phyloP scores from a whole-genome alignment of 1,139 yeast genomes.

The Zygosaccharomyces sapae region DNA sequence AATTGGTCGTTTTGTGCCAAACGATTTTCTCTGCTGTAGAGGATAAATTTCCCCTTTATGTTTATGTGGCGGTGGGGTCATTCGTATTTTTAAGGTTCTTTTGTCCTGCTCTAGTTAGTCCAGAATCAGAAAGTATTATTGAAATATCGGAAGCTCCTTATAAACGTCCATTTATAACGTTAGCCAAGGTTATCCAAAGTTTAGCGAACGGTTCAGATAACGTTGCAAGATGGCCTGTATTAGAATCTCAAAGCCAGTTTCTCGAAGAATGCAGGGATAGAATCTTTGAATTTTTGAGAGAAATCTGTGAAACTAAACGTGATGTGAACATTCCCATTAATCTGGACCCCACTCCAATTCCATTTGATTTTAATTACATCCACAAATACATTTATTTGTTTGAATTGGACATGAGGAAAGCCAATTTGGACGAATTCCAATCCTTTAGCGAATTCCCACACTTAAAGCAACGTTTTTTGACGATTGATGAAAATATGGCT shows the following conservation, averaged over 20 bases:
- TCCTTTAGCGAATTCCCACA: slow-evolving; percentile 26
- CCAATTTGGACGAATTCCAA: slow-evolving; percentile 33
- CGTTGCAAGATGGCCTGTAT: slow-evolving; percentile 57
- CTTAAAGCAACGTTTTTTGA: slow-evolving; percentile 25
- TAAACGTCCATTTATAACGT: slow-evolving; percentile 69
- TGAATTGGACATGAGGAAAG: slow-evolving; percentile 50
- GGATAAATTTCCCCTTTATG: slow-evolving; percentile 59
- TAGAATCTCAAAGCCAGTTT: slow-evolving; percentile 43
- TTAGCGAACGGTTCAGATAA: slow-evolving; percentile 75
- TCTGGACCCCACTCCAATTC: slow-evolving; percentile 15
- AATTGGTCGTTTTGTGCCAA: slow-evolving; percentile 70
- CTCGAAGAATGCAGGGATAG: slow-evolving; percentile 44
- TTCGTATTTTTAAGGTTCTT: slow-evolving; percentile 78
- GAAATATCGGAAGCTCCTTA: slow-evolving; percentile 43
- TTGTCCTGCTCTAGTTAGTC: slow-evolving; percentile 90
- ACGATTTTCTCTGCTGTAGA: slow-evolving; percentile 64
- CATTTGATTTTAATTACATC: slow-evolving; percentile 50
- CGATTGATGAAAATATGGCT: slow-evolving; percentile 36
- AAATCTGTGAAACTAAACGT: slow-evolving; percentile 32
- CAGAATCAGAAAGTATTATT: slow-evolving; percentile 61
- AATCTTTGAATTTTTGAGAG: slow-evolving; percentile 47
- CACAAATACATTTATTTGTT: slow-evolving; percentile 65
- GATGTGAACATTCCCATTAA: slow-evolving; percentile 19
- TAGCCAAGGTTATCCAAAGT: slow-evolving; percentile 83
- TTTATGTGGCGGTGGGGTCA: slow-evolving; percentile 76